A percentile compares a stretch with the other conserved stretches of the same genome.
These are phyloP conservation scores for Cytospora piceae DNA, from an alignment of 2,329 filamentous ascomycete genomes.

Conservation along the genomic window DNA sequence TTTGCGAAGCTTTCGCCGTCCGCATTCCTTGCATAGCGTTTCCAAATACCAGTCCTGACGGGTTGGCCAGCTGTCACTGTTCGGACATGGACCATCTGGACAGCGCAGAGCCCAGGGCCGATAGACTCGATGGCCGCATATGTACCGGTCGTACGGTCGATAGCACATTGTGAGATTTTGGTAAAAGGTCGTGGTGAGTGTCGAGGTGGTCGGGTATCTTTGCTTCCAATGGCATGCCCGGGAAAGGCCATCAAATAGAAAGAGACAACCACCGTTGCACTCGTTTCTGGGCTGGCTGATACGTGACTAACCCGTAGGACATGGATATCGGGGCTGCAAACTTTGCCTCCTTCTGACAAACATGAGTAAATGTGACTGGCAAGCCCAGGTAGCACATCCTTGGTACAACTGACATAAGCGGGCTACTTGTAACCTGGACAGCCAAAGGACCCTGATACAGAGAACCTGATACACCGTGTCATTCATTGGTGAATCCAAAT, in stretches of 20 bases:
- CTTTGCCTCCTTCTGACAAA: background rate
- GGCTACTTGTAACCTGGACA: background rate
- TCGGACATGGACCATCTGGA: conserved; percentile 5
- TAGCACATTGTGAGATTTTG: conserved; percentile 7
- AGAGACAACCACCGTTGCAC: background rate
- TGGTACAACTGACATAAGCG: background rate
- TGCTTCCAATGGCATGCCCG: background rate
- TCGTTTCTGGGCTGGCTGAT: background rate
- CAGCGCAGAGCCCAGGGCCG: conserved; percentile 7
- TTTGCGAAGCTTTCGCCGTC: conserved; percentile 8
- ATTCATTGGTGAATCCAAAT: background rate
- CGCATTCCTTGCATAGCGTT: background rate
- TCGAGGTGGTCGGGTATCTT: background rate
- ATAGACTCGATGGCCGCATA: conserved; percentile 10
- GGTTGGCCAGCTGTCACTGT: conserved; percentile 3
- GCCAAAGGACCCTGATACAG: background rate
- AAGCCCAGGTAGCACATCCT: background rate
- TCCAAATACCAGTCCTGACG: conserved; percentile 17
- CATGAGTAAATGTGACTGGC: background rate
- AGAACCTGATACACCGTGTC: background rate
- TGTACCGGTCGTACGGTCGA: conserved; percentile 14
- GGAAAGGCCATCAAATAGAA: background rate
- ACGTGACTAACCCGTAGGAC: background rate
- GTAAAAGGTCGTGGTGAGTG: background rate
- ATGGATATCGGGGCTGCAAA: background rate